phyloP scores from a whole-genome alignment of 345 rosid genomes.

The Camelina neglecta region DNA sequence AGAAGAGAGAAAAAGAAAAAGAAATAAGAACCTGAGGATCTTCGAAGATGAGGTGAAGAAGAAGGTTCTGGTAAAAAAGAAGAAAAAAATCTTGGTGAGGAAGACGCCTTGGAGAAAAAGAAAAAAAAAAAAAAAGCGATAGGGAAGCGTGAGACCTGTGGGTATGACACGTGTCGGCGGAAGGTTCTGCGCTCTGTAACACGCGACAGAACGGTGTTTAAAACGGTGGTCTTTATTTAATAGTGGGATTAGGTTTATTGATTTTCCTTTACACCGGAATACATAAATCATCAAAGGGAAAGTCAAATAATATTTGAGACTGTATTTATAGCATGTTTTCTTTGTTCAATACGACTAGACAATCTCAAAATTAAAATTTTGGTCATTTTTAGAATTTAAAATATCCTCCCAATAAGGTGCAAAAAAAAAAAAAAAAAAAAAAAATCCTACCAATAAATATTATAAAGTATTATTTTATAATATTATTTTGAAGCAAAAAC shows the following conservation, averaged over 20 bases:
- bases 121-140: not conserved
- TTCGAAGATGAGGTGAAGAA: conserved; percentile 22
- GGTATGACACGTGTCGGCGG: not conserved
- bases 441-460: no score
- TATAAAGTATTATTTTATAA: no score
- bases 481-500: no score
- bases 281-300: not conserved
- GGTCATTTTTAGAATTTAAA: no score
- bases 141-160: not conserved
- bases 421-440: no score
- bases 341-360: not conserved
- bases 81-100: not conserved
- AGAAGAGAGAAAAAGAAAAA: not conserved
- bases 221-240: not conserved
- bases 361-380: not conserved
- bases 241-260: not conserved
- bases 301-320: not conserved
- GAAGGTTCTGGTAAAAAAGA: not conserved
- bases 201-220: not conserved
- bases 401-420: no score
- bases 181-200: not conserved
- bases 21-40: conserved; percentile 1
- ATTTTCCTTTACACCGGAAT: not conserved
- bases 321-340: not conserved
- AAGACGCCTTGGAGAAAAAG: no score